Percentiles rank a stretch among this genome's conserved stretches.
phyloP scores from a whole-genome alignment of 371 early-diverging fungal genomes.

The Mortierella sp. region DNA sequence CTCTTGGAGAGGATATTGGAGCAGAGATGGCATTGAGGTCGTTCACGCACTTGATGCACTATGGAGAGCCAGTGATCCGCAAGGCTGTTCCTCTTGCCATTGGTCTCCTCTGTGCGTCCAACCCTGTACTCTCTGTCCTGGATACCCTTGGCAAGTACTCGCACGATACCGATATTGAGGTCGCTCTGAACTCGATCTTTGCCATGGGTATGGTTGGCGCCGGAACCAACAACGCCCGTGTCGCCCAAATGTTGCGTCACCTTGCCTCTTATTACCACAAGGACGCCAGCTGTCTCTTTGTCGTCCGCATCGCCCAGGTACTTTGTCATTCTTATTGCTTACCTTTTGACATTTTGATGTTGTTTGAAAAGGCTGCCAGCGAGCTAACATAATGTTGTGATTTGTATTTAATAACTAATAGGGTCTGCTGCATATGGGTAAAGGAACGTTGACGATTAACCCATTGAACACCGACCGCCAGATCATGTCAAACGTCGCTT shows the following conservation, averaged over 20 bases:
- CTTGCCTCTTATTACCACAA: constrained; percentile 98
- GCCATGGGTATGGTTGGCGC: constrained; percentile 99
- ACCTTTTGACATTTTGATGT: background rate
- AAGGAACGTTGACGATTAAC: constrained; percentile 97
- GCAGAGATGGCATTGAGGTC: constrained; percentile 95
- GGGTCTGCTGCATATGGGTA: constrained; percentile 98
- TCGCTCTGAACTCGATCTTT: constrained; percentile 96
- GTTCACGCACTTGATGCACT: constrained; percentile 99
- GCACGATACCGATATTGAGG: constrained; percentile 96
- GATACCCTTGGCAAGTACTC: constrained; percentile 98
- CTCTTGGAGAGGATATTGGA: constrained; percentile 98
- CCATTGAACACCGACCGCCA: constrained; percentile 94
- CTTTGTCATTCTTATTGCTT: background rate
- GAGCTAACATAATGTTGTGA: background rate
- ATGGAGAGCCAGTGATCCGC: constrained; percentile 96
- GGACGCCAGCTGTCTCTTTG: constrained; percentile 92
- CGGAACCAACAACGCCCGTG: constrained; percentile 99
- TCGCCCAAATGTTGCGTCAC: constrained; percentile 98
- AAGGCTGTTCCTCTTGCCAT: constrained; percentile 96
- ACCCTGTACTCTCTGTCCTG: constrained; percentile 91
- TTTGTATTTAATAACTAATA: constrained; percentile 14
- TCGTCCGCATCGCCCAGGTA: constrained; percentile 97
- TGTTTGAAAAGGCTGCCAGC: background rate
- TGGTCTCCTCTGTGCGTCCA: constrained; percentile 96
- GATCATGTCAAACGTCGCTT: constrained; percentile 92